phyloP scores from a whole-genome alignment of 345 rosid genomes.

The Syzygium aqueum region DNA sequence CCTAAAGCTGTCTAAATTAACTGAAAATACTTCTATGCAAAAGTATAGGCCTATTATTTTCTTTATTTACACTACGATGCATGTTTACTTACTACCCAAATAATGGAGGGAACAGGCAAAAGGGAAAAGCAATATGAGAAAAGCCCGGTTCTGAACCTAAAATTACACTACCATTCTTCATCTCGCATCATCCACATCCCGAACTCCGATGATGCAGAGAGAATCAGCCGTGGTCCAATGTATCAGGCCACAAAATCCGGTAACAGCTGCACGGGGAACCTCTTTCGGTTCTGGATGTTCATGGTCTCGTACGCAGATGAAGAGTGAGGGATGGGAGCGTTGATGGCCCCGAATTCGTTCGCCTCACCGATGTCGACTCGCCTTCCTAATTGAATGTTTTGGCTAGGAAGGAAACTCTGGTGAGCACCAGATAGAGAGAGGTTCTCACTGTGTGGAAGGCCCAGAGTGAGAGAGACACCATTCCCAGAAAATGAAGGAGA shows the following conservation, averaged over 20 bases:
- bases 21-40: conserved; percentile 42
- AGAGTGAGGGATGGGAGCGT: conserved; percentile 44
- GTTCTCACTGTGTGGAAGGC: conserved; percentile 85
- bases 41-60: conserved; percentile 43
- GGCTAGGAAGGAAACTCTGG: conserved; percentile 69
- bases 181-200: not conserved
- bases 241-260: conserved; percentile 83
- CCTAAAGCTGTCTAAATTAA: conserved; percentile 47
- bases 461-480: conserved; percentile 88
- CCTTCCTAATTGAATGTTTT: conserved; percentile 69
- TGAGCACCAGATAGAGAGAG: conserved; percentile 64
- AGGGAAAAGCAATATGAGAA: not conserved
- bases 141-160: not conserved
- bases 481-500: conserved; percentile 78
- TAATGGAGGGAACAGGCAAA: conserved; percentile 9
- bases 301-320: conserved; percentile 64
- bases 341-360: conserved; percentile 48
- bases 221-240: not conserved
- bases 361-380: conserved; percentile 62
- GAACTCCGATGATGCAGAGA: not conserved
- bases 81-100: not conserved
- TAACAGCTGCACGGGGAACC: conserved; percentile 78
- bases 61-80: conserved; percentile 42
- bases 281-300: conserved; percentile 74
- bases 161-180: not conserved